Conservation (phyloP, 2,329 filamentous ascomycete species). For the Nectriaceae sp. region DNA sequence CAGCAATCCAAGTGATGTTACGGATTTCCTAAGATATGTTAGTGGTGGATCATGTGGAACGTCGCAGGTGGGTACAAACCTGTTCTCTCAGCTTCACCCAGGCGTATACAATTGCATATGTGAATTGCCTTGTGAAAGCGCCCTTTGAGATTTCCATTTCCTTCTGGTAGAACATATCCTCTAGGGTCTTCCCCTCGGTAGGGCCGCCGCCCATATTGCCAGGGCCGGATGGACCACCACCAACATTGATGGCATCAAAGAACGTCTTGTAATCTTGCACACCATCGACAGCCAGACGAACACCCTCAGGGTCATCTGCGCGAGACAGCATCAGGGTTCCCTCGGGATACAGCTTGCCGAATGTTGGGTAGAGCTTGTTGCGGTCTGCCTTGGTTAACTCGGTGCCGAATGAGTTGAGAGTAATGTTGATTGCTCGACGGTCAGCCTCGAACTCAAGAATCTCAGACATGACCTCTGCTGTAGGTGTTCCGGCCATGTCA, state of each 20-base stretch:
- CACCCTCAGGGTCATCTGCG: constrained; percentile 92
- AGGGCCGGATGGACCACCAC: constrained; percentile 68
- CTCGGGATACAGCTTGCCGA: constrained; percentile 90
- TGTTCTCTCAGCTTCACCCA: constrained; percentile 98
- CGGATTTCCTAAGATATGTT: constrained; percentile 78
- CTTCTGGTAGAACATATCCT: constrained; percentile 98
- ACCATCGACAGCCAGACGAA: constrained; percentile 89
- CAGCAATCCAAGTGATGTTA: constrained; percentile 99
- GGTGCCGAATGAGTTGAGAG: constrained; percentile 96
- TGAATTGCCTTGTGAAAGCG: constrained; percentile 95
- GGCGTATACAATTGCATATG: constrained; percentile 90
- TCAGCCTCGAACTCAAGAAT: constrained; percentile 97
- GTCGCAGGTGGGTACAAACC: constrained; percentile 54
- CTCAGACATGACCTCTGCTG: constrained; percentile 92
- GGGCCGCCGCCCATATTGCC: constrained; percentile 85
- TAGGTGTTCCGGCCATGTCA: constrained; percentile 85
- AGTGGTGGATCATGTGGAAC: constrained; percentile 17
- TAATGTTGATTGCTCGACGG: constrained; percentile 96
- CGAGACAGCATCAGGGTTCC: constrained; percentile 92
- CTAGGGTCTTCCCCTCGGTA: constrained; percentile 82
- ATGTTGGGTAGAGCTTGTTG: constrained; percentile 92
- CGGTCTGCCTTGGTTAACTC: constrained; percentile 91
- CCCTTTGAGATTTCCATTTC: constrained; percentile 98
- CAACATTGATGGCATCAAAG: constrained; percentile 86
- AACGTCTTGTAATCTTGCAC: constrained; percentile 93